phyloP scores from a whole-genome alignment of 257 asterid genomes.

The Nicotiana paniculata region DNA sequence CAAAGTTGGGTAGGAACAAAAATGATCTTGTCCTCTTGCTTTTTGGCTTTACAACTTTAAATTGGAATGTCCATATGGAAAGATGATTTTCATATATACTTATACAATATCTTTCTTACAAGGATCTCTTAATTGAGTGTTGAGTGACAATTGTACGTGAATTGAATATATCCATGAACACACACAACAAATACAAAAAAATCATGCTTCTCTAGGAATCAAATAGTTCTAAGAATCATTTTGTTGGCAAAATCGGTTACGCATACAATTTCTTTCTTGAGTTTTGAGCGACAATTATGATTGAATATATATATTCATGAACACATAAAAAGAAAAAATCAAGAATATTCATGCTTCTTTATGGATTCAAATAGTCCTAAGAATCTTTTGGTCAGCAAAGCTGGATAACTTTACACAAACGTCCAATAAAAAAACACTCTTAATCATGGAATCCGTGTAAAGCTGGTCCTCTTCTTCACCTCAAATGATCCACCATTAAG shows the following conservation, averaged over 20 bases:
- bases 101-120: not conserved
- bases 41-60: not conserved
- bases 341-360: not conserved
- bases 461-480: not conserved
- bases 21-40: not conserved
- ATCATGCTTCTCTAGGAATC: not conserved
- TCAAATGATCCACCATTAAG: no score
- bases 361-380: not conserved
- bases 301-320: not conserved
- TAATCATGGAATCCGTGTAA: constrained; percentile 16
- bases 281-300: not conserved
- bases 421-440: not conserved
- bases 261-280: not conserved
- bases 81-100: not conserved
- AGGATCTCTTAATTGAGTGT: not conserved
- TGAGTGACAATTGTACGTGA: not conserved
- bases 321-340: not conserved
- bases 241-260: not conserved
- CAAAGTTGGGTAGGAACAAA: no score
- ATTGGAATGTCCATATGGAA: not conserved
- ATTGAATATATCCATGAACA: not conserved
- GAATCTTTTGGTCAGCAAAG: not conserved
- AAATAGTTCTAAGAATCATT: not conserved
- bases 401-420: not conserved
- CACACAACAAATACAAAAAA: not conserved